Base-by-base conservation (phyloP, 768 basidiomycete species). In the Hypholoma sublateritium region DNA sequence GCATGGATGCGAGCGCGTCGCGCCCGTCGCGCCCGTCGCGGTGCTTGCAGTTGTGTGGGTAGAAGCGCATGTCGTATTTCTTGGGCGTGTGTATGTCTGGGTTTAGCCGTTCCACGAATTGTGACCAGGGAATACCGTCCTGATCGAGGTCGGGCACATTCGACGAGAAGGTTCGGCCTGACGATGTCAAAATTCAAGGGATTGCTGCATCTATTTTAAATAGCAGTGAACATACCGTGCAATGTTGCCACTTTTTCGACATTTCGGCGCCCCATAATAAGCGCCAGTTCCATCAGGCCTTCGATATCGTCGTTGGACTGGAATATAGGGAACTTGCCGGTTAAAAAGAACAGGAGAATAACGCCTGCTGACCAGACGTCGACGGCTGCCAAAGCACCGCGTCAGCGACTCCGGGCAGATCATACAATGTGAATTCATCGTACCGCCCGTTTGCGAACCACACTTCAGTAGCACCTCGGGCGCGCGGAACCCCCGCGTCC, bases 381-480 rank as follows among this genome's bases (percentile, higher is more conserved):
- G 67, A 98, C 89, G 1, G 96, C 97, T 99, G 67, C 39, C 45
- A 14, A 34, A 43, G 21, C 5, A 12, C 39, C 16, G 49, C 44
- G 45, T 32, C 13, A 47, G 2, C 19, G 7, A 57, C n/a, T 8
- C 19, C 21, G 3, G 4, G 32, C 34, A 22, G 9, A 4, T 9
- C 48, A 17, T 36, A 42, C 47, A 49, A 37, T 57, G 55, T 28
- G 34, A 45, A 46, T 34, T 42, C 13, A 37, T 73, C 85, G 59
- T 62, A 95, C 96, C 93, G 59, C 93, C 93, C 8, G 87, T 88
- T 72, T 99, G 97, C 64, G 93, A 89, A 3, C 85, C 85, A 64
- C 97, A 99, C 70, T 98, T 99, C 39, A 99, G 70, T 36, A 99
- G 72, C 2, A 99, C 96, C 65, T 99, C 97, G 0, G 97, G 97